phyloP scores from a whole-genome alignment of 805 yeast species.

The Candida pseudofarinosa region DNA sequence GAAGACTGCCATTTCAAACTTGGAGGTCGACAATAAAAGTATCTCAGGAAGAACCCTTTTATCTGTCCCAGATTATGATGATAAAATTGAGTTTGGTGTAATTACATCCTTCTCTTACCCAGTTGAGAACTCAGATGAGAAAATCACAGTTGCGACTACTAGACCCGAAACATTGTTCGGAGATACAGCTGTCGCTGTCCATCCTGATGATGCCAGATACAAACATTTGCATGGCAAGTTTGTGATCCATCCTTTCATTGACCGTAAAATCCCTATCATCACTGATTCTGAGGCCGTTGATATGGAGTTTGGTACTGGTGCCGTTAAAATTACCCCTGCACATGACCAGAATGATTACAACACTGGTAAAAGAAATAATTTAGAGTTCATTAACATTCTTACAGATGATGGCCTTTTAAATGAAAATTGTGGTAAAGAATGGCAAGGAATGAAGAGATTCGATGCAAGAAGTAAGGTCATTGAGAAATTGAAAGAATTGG shows the following conservation, averaged over 20 bases:
- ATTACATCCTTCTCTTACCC: conserved; percentile 93
- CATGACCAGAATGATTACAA: conserved; percentile 96
- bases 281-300: conserved; percentile 93
- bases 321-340: conserved; percentile 98
- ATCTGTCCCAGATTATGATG: conserved; percentile 85
- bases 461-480: conserved; percentile 88
- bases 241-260: conserved; percentile 85
- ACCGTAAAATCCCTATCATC: conserved; percentile 80
- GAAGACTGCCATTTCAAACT: conserved; percentile 91
- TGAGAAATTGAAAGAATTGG: conserved; percentile 69
- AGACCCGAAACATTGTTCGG: conserved; percentile 99
- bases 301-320: conserved; percentile 99
- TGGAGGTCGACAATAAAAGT: conserved; percentile 93
- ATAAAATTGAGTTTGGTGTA: conserved; percentile 92
- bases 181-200: conserved; percentile 97
- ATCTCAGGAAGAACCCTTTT: conserved; percentile 76
- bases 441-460: conserved; percentile 87
- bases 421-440: conserved; percentile 84
- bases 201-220: conserved; percentile 91
- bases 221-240: conserved; percentile 91
- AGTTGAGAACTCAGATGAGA: conserved; percentile 82
- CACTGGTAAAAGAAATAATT: conserved; percentile 90
- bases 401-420: conserved; percentile 91
- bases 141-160: conserved; percentile 89
- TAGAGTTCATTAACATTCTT: conserved; percentile 83